Conservation (phyloP, 192 early-diverging fungal genomes). For the Radiomyces spectabilis region DNA sequence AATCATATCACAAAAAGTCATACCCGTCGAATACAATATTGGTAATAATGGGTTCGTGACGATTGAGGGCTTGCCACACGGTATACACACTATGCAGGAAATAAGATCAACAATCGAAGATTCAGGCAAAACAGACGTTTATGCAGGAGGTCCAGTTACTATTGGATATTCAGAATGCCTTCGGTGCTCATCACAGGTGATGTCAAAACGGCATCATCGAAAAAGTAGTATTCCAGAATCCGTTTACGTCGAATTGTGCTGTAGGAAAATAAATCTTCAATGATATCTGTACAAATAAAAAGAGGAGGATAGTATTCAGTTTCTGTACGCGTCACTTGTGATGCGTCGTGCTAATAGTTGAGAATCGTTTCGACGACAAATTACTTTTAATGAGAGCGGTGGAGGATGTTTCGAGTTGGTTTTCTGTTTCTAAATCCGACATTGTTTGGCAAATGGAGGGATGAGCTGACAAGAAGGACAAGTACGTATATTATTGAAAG, state of each 20-base stretch:
- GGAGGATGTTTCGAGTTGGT: slow-evolving; percentile 9
- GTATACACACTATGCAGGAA: slow-evolving; percentile 15
- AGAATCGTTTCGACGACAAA: too few relatives aligned
- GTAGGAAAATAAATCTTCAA: slow-evolving; percentile 40
- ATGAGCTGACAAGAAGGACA: neutral
- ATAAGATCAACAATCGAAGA: neutral
- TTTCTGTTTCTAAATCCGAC: slow-evolving; percentile 16
- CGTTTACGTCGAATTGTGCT: slow-evolving; percentile 39
- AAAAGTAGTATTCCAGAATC: slow-evolving; percentile 46
- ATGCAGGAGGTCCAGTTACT: slow-evolving; percentile 34
- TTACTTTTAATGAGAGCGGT: slow-evolving; percentile 7
- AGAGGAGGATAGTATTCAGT: too few relatives aligned
- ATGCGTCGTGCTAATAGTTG: too few relatives aligned
- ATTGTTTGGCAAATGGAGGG: neutral
- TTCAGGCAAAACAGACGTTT: slow-evolving; percentile 23
- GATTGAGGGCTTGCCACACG: slow-evolving; percentile 27
- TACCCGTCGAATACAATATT: slow-evolving; percentile 33
- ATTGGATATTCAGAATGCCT: slow-evolving; percentile 41
- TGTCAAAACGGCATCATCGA: slow-evolving; percentile 35
- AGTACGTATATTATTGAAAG: too few relatives aligned
- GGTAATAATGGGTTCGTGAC: slow-evolving; percentile 22
- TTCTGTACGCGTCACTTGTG: too few relatives aligned
- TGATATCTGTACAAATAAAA: slow-evolving; percentile 20
- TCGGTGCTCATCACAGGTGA: slow-evolving; percentile 43
- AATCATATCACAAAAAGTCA: neutral